Evolutionary conservation across 768 basidiomycete species (phyloP), one percentile per base, ranked within the genome.

Genomic region (Terana coerulea): DNA sequence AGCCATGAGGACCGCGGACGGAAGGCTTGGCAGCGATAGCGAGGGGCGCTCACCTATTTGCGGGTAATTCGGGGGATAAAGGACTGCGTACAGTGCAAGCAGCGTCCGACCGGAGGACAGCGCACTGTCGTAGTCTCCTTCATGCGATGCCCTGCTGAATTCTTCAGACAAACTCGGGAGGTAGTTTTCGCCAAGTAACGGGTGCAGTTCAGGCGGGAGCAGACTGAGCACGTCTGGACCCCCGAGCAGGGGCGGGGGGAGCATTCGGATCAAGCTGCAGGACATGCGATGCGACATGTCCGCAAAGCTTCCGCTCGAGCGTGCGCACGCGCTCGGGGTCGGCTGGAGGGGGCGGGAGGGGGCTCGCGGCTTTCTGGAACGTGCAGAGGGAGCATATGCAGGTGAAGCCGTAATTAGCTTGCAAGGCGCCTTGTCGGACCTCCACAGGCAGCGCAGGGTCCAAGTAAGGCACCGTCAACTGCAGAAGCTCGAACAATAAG

Each of bases 21-120:
- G 19, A 14, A 3, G 30, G 30, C 29, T 46, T 31, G 45, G 29
- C 30, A 46, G 30, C 5, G 31, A 19, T 15, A 55, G 7, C 19
- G 22, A 47, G 6, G 28, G 14, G 11, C 28, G 64, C 77, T 56
- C 48, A 88, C 90, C 90, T 22, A 84, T 88, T 57, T 90, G 86
- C n/a, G 89, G 90, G 64, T 89, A 90, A 60, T 86, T 84, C 2
- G 67, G 69, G 1, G 90, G 88, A 59, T 92, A 92, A 40, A 91
- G 71, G 47, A 86, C 61, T 10, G 76, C 60, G 64, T 91, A 92
- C 6, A 88, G 67, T 1, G 83, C 83, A 17, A 89, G 68, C 12
- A 90, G 67, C 1, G 78, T 76, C 31, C 74, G 59, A 12, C 90
- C 88, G 10, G 70, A 65, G 28, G 73, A 61, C 19, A 84, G 60